Percentiles rank a stretch among this genome's conserved stretches.
Conservation (phyloP, 495 filamentous ascomycete genomes). For the Beverwykella pulmonaria region DNA sequence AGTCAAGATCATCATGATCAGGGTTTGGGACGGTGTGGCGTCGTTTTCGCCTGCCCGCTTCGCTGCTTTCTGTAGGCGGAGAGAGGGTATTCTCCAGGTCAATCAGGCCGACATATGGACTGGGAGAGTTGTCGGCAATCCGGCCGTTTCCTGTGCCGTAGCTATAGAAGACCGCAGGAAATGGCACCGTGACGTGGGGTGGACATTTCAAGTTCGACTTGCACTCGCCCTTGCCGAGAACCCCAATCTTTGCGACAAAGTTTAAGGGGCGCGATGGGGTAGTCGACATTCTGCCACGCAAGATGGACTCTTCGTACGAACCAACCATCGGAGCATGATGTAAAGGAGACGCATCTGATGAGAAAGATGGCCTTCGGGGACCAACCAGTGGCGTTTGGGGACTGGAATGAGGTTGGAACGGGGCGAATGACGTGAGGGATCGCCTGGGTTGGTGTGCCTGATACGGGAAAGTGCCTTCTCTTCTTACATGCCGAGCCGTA, state of each 20-base stretch:
- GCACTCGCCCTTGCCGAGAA: slow-evolving; percentile 86
- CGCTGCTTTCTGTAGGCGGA: slow-evolving; percentile 48
- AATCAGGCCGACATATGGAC: slow-evolving; percentile 92
- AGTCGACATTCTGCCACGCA: slow-evolving; percentile 95
- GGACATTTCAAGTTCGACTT: slow-evolving; percentile 85
- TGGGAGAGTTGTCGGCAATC: slow-evolving; percentile 77
- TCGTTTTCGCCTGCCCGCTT: slow-evolving; percentile 54
- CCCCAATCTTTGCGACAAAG: slow-evolving; percentile 94
- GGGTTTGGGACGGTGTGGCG: slow-evolving; percentile 39
- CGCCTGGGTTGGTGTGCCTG: slow-evolving; percentile 74
- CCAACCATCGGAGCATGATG: slow-evolving; percentile 95
- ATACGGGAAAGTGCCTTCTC: slow-evolving; percentile 62
- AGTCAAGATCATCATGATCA: slow-evolving; percentile 27
- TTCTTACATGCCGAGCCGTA: slow-evolving; percentile 45
- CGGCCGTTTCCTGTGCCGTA: slow-evolving; percentile 68
- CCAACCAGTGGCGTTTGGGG: slow-evolving; percentile 64
- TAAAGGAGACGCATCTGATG: slow-evolving; percentile 73
- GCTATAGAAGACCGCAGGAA: slow-evolving; percentile 96
- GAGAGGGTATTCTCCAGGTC: slow-evolving; percentile 81
- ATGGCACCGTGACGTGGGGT: slow-evolving; percentile 87
- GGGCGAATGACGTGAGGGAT: slow-evolving; percentile 62
- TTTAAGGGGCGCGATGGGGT: slow-evolving; percentile 90
- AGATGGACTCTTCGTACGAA: slow-evolving; percentile 95
- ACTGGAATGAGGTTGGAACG: slow-evolving; percentile 53
- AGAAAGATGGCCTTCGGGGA: slow-evolving; percentile 69